Evolutionary conservation across 257 asterid species (phyloP).

Genomic region (Solanum phureja): DNA sequence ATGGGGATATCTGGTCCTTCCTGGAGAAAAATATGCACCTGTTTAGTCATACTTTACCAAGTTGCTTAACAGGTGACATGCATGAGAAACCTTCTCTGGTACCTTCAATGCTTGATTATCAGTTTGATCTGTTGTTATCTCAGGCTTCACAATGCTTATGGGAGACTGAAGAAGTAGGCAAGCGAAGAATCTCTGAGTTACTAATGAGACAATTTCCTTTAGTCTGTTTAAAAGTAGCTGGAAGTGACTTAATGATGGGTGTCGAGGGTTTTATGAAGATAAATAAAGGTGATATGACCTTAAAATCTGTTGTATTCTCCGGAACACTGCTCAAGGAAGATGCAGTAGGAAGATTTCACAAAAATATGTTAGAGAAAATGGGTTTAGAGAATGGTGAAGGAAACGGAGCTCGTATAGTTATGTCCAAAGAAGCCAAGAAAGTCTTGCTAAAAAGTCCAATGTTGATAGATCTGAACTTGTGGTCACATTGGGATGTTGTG

Average conservation of each 20-base stretch:
- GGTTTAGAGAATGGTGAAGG: conserved; percentile 10
- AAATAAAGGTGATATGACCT: conserved; percentile 18
- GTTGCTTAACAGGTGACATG: conserved; percentile 28
- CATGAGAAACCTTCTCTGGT: conserved; percentile 40
- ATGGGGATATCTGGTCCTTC: conserved; percentile 64
- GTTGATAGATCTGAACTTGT: conserved; percentile 61
- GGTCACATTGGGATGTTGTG: conserved; percentile 84
- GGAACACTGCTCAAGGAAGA: conserved; percentile 39
- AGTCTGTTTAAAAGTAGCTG: conserved; percentile 47
- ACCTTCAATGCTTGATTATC: conserved; percentile 60
- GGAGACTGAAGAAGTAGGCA: conserved; percentile 31
- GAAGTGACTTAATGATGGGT: conserved; percentile 22
- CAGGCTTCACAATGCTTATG: conserved; percentile 52
- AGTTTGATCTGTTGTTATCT: conserved; percentile 54
- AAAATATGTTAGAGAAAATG: conserved; percentile 10
- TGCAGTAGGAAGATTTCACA: conserved; percentile 13
- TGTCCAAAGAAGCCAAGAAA: conserved; percentile 62
- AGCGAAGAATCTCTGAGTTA: conserved; percentile 39
- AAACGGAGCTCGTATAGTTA: conserved; percentile 23
- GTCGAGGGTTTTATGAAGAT: conserved; percentile 17
- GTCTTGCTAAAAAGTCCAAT: conserved; percentile 68
- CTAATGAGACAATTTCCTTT: conserved; percentile 71
- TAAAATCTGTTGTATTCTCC: conserved; percentile 60
- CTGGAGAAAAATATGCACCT: conserved; percentile 53
- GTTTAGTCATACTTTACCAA: conserved; percentile 43